Percentiles rank a stretch among this genome's conserved stretches.
phyloP scores from a whole-genome alignment of 345 rosid genomes.

The Camelina neglecta region DNA sequence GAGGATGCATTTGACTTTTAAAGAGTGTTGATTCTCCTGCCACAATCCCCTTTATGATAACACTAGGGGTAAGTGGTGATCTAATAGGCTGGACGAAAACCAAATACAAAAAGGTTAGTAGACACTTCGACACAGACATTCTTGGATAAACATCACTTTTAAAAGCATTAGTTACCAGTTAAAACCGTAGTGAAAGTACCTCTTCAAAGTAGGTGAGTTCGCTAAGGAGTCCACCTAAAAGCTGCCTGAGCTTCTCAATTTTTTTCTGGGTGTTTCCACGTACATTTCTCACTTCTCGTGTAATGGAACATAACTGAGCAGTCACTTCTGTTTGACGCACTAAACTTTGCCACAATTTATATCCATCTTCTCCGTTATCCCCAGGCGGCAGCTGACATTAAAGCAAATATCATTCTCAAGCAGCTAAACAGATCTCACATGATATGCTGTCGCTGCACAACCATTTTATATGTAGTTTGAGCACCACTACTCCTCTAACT shows the following conservation, averaged over 20 bases:
- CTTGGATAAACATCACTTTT: conserved; percentile 61
- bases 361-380: conserved; percentile 74
- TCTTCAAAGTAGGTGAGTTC: conserved; percentile 97
- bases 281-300: conserved; percentile 89
- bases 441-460: conserved; percentile 11
- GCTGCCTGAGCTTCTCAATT: conserved; percentile 97
- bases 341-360: conserved; percentile 87
- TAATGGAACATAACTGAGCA: conserved; percentile 91
- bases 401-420: conserved; percentile 25
- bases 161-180: conserved; percentile 24
- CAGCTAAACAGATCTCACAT: conserved; percentile 22
- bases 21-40: conserved; percentile 95
- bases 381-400: conserved; percentile 65
- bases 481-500: conserved; percentile 25
- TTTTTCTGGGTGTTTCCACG: conserved; percentile 98
- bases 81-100: conserved; percentile 77
- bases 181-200: conserved; percentile 54
- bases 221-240: conserved; percentile 92
- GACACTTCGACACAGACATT: conserved; percentile 20
- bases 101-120: conserved; percentile 25
- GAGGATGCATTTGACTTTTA: conserved; percentile 89
- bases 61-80: conserved; percentile 80
- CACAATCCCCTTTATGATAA: conserved; percentile 86
- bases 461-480: not conserved
- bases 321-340: conserved; percentile 94